A percentile compares a stretch with the other conserved stretches of the same genome.
These are phyloP conservation scores for Cetraspora pellucida DNA, from an alignment of 192 early-diverging fungal genomes.

Conservation along the genomic window DNA sequence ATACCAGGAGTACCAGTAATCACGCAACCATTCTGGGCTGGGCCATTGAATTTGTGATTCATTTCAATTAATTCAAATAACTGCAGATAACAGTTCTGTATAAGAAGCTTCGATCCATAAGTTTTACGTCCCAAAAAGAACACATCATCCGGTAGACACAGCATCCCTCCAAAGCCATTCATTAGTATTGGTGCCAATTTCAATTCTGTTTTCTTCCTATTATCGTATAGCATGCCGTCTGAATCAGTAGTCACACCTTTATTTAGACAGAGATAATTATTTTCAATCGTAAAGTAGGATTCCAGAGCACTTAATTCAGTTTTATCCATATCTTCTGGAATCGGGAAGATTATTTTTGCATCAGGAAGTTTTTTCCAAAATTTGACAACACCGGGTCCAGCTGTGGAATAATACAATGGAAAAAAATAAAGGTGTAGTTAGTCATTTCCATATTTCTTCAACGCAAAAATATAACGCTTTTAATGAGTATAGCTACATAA, in stretches of 20 bases:
- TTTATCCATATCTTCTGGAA: slow-evolving; percentile 9
- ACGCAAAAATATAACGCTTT: slow-evolving; percentile 7
- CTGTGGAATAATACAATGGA: neutral
- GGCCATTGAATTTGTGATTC: neutral
- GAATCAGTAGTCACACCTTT: too few species aligned
- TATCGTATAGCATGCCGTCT: slow-evolving; percentile 1
- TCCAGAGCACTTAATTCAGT: slow-evolving; percentile 12
- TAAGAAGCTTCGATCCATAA: slow-evolving; percentile 16
- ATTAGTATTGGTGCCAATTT: neutral
- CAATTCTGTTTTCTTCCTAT: neutral
- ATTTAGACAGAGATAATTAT: slow-evolving; percentile 12
- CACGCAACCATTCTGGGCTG: neutral
- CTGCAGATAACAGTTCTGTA: slow-evolving; percentile 8
- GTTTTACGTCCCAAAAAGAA: neutral
- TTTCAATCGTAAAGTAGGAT: slow-evolving; percentile 13
- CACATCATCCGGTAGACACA: too few species aligned
- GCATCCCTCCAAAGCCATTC: neutral
- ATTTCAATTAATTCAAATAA: neutral
- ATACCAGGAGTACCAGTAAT: slow-evolving; percentile 4
- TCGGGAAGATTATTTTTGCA: slow-evolving; percentile 24
- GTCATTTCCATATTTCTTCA: slow-evolving; percentile 28
- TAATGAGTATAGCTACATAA: neutral
- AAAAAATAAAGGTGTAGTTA: slow-evolving; percentile 22
- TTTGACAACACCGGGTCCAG: slow-evolving; percentile 27
- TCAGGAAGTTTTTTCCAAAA: slow-evolving; percentile 30